Base-by-base conservation (phyloP, 1,284 basidiomycete species). In the Pisolithus thermaeus region DNA sequence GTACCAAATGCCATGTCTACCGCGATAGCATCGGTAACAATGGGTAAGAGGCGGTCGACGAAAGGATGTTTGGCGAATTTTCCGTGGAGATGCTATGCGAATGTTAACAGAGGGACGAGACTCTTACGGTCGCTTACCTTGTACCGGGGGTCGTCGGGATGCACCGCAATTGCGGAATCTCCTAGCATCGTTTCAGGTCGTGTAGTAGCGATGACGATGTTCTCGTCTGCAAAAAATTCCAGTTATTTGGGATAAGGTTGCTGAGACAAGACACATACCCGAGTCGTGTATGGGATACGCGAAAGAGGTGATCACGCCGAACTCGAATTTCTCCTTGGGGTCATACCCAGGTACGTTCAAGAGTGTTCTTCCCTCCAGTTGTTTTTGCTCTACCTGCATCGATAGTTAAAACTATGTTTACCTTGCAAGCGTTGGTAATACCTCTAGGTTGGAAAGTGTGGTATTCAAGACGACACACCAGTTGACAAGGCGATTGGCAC, bases 151-250 rank as follows among this genome's bases (percentile, higher is more conserved):
- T 99, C 97, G 53, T 95, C 81, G 2, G 95, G 95, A 70, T 99
- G 96, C 1, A 99, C 92, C 42, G 97, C 97, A 44, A 99, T 87
- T 32, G 92, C 97, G 6, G 94, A 95, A 79, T 99, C 97, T 54
- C 97, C 97, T 1, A 99, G 80, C 90, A 99, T 97, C 1, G 97
- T 99, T 72, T 99, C 97, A 0, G 95, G 95, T 78, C 97, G 92
- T 11, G 97, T 99, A 3, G 97, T 99, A 0, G 95, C 96, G 47
- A 99, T 88, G 51, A 97, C 78, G 58, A 99, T 90, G 66, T 80
- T 87, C 68, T 98, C 96, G 54, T 97, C 94, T 84, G 59, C 49
- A 45, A 41, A 39, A 9, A 9, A 25, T 27, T 4, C 40, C 14
- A 46, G 35, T 11, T 8, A 43, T 22, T 11, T 0, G 23, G 23